Conservation (phyloP, 176 grass and related monocot species). For the Bolboschoenus planiculmis region DNA sequence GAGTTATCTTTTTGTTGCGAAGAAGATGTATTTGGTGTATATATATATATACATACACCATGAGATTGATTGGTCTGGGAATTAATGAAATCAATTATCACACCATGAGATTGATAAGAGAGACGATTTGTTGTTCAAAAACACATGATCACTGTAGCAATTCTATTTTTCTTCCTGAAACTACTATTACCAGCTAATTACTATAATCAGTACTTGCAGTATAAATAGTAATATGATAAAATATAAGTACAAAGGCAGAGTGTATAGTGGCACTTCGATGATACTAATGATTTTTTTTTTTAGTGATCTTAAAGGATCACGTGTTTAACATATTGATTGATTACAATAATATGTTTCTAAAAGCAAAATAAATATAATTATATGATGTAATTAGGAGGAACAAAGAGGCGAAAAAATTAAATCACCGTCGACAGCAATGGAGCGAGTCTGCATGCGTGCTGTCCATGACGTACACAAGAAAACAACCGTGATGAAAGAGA, state of each 20-base stretch:
- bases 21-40: background rate
- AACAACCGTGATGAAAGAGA: background rate
- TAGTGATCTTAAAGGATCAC: background rate
- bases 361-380: background rate
- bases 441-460: conserved; percentile 7
- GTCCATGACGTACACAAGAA: background rate
- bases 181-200: background rate
- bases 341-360: background rate
- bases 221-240: background rate
- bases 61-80: background rate
- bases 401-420: background rate
- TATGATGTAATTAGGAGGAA: conserved; percentile 10
- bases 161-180: background rate
- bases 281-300: background rate
- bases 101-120: background rate
- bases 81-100: background rate
- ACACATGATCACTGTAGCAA: background rate
- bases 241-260: background rate
- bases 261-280: background rate
- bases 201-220: background rate
- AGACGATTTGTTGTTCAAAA: background rate
- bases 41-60: background rate
- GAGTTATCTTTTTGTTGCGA: background rate
- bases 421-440: background rate
- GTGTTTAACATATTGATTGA: background rate